Evolutionary conservation across 78 protist species (phyloP).

Genomic region (Dictyostelium brefeldianum): DNA sequence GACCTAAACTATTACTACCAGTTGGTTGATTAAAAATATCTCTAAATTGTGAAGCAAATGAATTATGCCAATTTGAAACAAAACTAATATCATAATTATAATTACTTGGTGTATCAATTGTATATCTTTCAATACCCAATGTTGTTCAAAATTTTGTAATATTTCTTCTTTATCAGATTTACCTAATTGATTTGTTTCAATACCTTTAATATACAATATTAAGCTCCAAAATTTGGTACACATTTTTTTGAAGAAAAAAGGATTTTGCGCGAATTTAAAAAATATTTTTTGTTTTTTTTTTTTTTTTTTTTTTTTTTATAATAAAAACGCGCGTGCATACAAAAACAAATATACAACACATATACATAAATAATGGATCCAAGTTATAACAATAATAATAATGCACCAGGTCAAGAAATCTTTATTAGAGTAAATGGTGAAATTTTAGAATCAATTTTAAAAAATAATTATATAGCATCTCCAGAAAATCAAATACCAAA

Average conservation of each 20-base stretch:
- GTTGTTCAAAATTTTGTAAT: slow-evolving; percentile 9
- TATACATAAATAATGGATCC: too few relatives aligned
- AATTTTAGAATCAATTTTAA: neutral
- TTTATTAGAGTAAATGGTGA: slow-evolving; percentile 11
- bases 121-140: neutral
- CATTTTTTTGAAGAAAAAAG: too few relatives aligned
- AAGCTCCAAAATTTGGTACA: too few relatives aligned
- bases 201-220: slow-evolving; percentile 20
- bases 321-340: too few relatives aligned
- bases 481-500: neutral
- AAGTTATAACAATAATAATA: too few relatives aligned
- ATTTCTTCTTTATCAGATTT: neutral
- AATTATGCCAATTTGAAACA: slow-evolving; percentile 17
- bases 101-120: neutral
- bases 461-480: neutral
- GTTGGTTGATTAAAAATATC: slow-evolving; percentile 14
- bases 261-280: too few relatives aligned
- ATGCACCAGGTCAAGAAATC: neutral
- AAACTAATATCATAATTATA: slow-evolving; percentile 10
- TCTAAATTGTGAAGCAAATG: slow-evolving; percentile 11
- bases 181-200: neutral
- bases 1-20: neutral
- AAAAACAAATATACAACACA: too few relatives aligned
- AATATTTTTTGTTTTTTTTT: too few relatives aligned
- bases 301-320: too few relatives aligned